phyloP scores from a whole-genome alignment of 495 filamentous ascomycete species.

The Delitschia confertaspora region DNA sequence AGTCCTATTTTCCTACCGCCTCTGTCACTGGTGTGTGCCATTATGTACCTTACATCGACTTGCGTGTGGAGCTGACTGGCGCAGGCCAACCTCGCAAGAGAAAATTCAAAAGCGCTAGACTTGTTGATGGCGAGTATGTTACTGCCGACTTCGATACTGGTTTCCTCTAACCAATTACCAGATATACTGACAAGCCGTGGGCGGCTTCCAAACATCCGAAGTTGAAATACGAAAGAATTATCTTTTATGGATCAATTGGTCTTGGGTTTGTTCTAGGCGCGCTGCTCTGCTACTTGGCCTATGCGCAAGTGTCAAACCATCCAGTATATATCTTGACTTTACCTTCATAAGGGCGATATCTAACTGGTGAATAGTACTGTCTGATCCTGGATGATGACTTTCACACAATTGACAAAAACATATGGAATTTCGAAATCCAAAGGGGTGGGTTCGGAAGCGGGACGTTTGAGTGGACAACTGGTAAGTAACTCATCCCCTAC shows the following conservation, averaged over 20 bases:
- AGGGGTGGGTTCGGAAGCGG: constrained; percentile 38
- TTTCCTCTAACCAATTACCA: background rate
- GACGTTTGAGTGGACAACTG: constrained; percentile 41
- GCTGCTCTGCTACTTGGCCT: constrained; percentile 24
- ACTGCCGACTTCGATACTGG: no score
- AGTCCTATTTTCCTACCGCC: constrained; percentile 13
- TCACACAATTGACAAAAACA: constrained; percentile 30
- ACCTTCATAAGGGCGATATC: no score
- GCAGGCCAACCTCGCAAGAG: constrained; percentile 7
- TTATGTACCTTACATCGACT: background rate
- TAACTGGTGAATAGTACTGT: constrained; percentile 28
- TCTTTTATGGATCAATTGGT: constrained; percentile 22
- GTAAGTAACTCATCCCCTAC: no score
- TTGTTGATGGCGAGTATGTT: constrained; percentile 16
- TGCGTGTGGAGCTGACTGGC: background rate
- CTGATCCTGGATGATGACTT: constrained; percentile 39
- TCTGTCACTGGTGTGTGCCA: constrained; percentile 3
- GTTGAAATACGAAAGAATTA: constrained; percentile 22
- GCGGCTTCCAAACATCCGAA: constrained; percentile 17
- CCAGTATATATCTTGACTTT: background rate
- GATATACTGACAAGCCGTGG: constrained; percentile 26
- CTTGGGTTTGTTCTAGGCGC: constrained; percentile 18
- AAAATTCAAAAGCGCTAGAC: constrained; percentile 25
- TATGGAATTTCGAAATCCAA: constrained; percentile 38
- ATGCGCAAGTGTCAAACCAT: constrained; percentile 21